Conservation (phyloP, 2,329 filamentous ascomycete genomes). For the Allantophomopsis lycopodina region DNA sequence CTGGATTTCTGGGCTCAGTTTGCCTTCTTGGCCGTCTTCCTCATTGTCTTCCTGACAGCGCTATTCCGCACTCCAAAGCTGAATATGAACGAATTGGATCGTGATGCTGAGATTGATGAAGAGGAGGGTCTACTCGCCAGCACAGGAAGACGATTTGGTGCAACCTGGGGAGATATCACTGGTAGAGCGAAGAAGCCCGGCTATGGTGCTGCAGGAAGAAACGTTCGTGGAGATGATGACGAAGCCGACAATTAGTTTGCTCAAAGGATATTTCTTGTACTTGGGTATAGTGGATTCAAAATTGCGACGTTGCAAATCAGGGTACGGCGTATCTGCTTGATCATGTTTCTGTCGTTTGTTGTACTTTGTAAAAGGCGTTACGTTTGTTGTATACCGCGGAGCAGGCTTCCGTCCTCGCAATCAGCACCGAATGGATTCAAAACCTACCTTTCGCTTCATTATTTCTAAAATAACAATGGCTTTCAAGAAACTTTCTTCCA, state of each 20-base stretch:
- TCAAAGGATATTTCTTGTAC: too few species aligned
- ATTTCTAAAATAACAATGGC: too few species aligned
- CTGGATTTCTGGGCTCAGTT: conserved; percentile 97
- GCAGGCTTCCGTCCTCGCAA: too few species aligned
- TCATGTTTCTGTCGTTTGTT: too few species aligned
- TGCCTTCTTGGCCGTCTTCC: conserved; percentile 71
- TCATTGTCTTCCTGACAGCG: conserved; percentile 67
- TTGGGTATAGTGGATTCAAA: too few species aligned
- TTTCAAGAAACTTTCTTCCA: conserved; percentile 26
- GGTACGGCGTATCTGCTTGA: too few species aligned
- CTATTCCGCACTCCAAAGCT: conserved; percentile 71
- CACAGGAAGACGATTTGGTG: conserved; percentile 69
- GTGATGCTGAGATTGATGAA: conserved; percentile 82
- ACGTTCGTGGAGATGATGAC: conserved; percentile 10
- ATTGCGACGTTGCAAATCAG: too few species aligned
- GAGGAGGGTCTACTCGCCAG: conserved; percentile 84
- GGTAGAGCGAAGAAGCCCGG: conserved; percentile 17
- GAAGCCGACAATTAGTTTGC: conserved; percentile 6
- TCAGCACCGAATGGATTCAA: too few species aligned
- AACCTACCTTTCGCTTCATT: too few species aligned
- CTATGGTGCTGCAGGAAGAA: conserved; percentile 7
- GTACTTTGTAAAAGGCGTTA: background rate
- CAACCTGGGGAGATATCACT: conserved; percentile 80
- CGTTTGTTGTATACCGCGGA: background rate
- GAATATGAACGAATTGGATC: conserved; percentile 65